Evolutionary conservation across 495 filamentous ascomycete species (phyloP).

Genomic region (Podospora sp.): DNA sequence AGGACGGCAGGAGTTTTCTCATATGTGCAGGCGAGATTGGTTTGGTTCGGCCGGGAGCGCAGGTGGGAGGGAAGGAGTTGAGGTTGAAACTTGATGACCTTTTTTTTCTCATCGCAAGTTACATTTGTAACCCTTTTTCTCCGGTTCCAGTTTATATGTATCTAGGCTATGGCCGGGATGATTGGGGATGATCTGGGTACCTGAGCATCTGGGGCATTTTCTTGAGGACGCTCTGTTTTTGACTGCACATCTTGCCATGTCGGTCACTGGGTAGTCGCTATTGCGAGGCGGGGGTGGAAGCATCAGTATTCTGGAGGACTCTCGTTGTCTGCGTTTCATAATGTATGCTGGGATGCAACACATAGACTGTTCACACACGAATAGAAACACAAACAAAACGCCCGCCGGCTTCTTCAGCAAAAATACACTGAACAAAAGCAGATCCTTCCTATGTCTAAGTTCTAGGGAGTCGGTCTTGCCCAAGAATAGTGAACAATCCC

Average conservation of each 20-base stretch:
- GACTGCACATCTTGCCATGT: neutral
- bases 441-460: neutral
- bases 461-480: neutral
- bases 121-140: neutral
- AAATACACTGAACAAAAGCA: neutral
- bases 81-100: neutral
- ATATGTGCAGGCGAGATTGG: neutral
- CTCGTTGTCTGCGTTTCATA: neutral
- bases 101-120: neutral
- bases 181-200: neutral
- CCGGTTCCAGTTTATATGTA: neutral
- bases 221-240: neutral
- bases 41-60: neutral
- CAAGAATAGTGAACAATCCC: neutral
- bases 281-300: neutral
- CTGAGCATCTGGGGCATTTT: neutral
- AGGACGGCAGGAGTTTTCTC: neutral
- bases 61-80: neutral
- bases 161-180: neutral
- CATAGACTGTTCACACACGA: conserved; percentile 9
- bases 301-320: neutral
- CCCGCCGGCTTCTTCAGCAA: conserved; percentile 3
- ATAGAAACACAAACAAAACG: conserved; percentile 2
- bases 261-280: neutral
- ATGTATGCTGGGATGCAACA: neutral